These are phyloP conservation scores for Paecilomyces niveus DNA, from an alignment of 2,329 filamentous ascomycete genomes.

Conservation along the genomic window DNA sequence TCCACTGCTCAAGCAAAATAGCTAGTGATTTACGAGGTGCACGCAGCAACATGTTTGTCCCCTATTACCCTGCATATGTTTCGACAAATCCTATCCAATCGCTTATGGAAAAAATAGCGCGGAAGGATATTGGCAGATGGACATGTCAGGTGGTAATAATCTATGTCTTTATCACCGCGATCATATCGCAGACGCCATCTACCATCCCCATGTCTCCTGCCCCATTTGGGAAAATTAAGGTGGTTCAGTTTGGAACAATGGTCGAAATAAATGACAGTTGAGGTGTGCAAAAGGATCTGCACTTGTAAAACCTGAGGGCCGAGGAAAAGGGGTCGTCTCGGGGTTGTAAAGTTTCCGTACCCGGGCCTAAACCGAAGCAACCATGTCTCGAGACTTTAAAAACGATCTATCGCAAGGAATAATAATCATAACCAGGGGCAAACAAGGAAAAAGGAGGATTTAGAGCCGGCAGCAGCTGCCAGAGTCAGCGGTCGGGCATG, in stretches of 20 bases:
- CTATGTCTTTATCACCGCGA: neutral
- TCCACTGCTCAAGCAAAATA: neutral
- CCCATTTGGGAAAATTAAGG: neutral
- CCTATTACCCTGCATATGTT: neutral
- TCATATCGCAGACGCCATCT: neutral
- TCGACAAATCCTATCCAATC: neutral
- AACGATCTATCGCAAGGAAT: neutral
- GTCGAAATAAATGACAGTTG: neutral
- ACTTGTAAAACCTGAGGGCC: neutral
- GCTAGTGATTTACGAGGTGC: neutral
- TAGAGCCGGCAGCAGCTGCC: neutral
- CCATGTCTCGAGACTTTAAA: neutral
- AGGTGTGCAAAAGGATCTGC: neutral
- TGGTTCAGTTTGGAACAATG: neutral
- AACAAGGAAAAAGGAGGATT: neutral
- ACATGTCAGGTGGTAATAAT: neutral
- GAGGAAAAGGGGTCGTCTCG: neutral
- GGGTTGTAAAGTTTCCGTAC: neutral
- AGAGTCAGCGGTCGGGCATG: neutral
- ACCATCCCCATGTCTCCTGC: neutral
- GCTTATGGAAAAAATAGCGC: neutral
- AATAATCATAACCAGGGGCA: neutral
- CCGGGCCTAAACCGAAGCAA: neutral
- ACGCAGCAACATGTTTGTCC: neutral
- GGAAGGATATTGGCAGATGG: neutral